These are phyloP conservation scores for Coemansia sp. DNA, from an alignment of 192 early-diverging fungal species.

Conservation along the genomic window DNA sequence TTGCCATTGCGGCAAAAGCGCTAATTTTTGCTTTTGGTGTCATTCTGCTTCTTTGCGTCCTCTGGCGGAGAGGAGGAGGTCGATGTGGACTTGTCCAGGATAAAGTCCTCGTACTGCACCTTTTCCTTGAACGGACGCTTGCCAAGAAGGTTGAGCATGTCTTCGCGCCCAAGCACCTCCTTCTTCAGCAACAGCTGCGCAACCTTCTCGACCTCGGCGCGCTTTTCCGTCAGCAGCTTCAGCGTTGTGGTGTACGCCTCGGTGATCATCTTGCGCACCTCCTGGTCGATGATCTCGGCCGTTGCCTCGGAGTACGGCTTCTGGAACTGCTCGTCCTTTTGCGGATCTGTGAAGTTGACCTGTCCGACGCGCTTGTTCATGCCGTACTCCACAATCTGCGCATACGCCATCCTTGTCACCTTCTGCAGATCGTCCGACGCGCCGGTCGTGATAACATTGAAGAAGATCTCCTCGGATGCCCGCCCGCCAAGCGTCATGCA, in stretches of 20 bases:
- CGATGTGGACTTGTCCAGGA: conserved; percentile 49
- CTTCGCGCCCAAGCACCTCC: conserved; percentile 95
- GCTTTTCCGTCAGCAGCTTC: conserved; percentile 81
- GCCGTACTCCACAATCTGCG: conserved; percentile 90
- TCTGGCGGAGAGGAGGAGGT: conserved; percentile 15
- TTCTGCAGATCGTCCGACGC: conserved; percentile 98
- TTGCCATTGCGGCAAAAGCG: conserved; percentile 2
- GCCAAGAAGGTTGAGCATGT: conserved; percentile 90
- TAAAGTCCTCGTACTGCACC: conserved; percentile 69
- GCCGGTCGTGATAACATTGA: conserved; percentile 91
- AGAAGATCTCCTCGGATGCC: conserved; percentile 91
- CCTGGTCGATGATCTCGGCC: conserved; percentile 89
- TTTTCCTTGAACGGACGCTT: conserved; percentile 78
- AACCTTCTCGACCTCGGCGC: conserved; percentile 85
- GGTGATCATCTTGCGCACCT: conserved; percentile 82
- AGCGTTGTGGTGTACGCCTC: conserved; percentile 82
- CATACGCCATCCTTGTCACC: conserved; percentile 97
- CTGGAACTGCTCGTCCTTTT: conserved; percentile 75
- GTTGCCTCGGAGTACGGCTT: conserved; percentile 98
- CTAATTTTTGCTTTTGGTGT: not conserved
- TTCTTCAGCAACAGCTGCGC: conserved; percentile 90
- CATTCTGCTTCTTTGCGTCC: not conserved
- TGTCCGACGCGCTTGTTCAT: conserved; percentile 91
- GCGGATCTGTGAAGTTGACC: conserved; percentile 73
- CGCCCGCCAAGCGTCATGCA: conserved; percentile 87